A percentile compares a stretch with the other conserved stretches of the same genome.
Conservation (phyloP, 208 protist genomes). For the Porcisia deanei region DNA sequence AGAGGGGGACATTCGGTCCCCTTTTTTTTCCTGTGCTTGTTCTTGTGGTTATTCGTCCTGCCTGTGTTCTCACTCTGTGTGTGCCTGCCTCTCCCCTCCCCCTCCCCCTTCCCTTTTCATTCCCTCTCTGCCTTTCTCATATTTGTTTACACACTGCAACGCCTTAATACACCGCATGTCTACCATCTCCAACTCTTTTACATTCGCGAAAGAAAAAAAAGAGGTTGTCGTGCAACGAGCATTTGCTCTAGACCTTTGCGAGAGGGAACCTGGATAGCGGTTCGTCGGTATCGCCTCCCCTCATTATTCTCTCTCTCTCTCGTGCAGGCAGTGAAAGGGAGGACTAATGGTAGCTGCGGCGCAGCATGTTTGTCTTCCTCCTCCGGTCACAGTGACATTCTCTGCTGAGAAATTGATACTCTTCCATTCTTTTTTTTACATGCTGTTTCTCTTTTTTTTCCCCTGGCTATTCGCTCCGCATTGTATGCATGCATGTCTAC, state of each 20-base stretch:
- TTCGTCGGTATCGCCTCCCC: background rate
- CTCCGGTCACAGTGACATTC: background rate
- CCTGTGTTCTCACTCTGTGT: too few species aligned
- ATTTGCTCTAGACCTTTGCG: background rate
- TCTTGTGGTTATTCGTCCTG: too few species aligned
- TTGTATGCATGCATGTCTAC: background rate
- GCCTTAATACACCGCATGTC: background rate
- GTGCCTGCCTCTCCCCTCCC: too few species aligned
- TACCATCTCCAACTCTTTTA: background rate
- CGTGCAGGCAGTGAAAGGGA: background rate
- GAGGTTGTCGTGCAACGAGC: background rate
- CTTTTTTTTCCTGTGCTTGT: background rate
- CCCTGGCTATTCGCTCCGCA: background rate
- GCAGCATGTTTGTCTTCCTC: background rate
- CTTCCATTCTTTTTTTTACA: too few species aligned
- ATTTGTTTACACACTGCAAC: background rate
- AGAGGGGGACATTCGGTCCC: background rate
- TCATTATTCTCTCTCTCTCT: background rate
- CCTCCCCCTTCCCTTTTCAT: background rate
- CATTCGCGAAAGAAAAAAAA: background rate
- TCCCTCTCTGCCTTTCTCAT: conserved; percentile 3
- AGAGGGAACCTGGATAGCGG: background rate
- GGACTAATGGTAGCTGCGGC: background rate
- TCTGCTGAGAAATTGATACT: background rate
- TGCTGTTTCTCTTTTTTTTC: background rate